phyloP scores from a whole-genome alignment of 768 basidiomycete species.

The Suillus spraguei region DNA sequence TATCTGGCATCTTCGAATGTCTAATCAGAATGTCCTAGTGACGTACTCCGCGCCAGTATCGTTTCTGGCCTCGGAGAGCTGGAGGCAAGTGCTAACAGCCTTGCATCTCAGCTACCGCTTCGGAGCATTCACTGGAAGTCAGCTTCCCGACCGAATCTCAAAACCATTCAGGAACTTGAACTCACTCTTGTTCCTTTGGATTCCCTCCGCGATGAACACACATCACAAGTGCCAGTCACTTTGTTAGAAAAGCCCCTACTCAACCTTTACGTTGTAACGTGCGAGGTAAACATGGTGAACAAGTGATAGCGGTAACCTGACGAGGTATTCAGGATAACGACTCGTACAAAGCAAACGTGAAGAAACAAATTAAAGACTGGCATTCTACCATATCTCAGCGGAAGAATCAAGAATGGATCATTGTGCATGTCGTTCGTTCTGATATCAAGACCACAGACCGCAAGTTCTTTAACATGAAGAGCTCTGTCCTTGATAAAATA shows the following conservation, averaged over 20 bases:
- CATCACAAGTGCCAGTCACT: constrained; percentile 75
- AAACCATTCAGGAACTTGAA: constrained; percentile 89
- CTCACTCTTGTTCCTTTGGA: constrained; percentile 73
- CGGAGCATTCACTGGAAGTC: constrained; percentile 95
- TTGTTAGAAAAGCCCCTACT: constrained; percentile 86
- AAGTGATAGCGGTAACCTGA: constrained; percentile 11
- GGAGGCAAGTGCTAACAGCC: constrained; percentile 68
- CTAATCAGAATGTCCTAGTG: constrained; percentile 58
- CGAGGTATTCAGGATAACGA: constrained; percentile 55
- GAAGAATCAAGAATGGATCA: constrained; percentile 92
- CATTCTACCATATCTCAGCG: constrained; percentile 60
- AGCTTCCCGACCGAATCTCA: constrained; percentile 63
- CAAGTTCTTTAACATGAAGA: constrained; percentile 82
- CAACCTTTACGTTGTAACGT: constrained; percentile 83
- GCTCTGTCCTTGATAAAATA: constrained; percentile 86
- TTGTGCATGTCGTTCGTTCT: constrained; percentile 81
- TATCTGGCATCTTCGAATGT: constrained; percentile 24
- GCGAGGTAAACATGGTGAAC: constrained; percentile 66
- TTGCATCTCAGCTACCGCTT: constrained; percentile 77
- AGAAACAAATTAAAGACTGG: constrained; percentile 95
- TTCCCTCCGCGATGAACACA: constrained; percentile 68
- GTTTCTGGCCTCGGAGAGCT: constrained; percentile 70
- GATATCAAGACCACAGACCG: constrained; percentile 61
- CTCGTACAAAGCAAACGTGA: constrained; percentile 72
- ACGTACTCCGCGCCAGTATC: constrained; percentile 67